phyloP scores from a whole-genome alignment of 306 rosid species.

The Quercus suber region DNA sequence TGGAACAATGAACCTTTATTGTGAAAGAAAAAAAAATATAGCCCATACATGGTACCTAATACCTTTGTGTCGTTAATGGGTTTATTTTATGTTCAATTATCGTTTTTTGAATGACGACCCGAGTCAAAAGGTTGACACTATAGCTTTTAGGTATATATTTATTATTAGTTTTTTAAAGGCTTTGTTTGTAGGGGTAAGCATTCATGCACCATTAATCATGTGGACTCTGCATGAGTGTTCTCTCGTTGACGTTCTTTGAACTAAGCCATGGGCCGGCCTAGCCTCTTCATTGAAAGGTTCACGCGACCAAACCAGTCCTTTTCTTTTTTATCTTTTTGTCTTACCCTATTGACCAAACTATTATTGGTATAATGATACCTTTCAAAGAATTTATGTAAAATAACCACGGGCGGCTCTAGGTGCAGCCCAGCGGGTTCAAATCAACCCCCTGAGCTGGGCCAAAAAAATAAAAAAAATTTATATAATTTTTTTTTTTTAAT shows the following conservation, averaged over 20 bases:
- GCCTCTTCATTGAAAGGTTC: not conserved
- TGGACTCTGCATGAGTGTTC: not conserved
- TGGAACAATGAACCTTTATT: not conserved
- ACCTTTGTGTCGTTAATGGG: not conserved
- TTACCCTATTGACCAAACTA: too few relatives aligned
- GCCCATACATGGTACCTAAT: slow-evolving; percentile 7
- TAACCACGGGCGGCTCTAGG: too few relatives aligned
- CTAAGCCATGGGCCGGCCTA: slow-evolving; percentile 2
- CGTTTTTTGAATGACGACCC: slow-evolving; percentile 1
- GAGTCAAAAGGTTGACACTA: slow-evolving; percentile 9
- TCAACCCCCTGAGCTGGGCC: too few relatives aligned
- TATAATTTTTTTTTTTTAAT: too few relatives aligned
- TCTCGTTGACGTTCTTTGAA: slow-evolving; percentile 23
- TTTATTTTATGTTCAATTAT: not conserved
- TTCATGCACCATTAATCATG: slow-evolving; percentile 28
- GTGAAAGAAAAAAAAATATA: not conserved
- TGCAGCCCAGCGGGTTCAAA: too few relatives aligned
- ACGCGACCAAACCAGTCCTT: not conserved
- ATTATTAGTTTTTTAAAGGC: not conserved
- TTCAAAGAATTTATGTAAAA: too few relatives aligned
- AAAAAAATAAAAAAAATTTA: too few relatives aligned
- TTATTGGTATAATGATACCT: too few relatives aligned
- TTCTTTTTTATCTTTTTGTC: too few relatives aligned
- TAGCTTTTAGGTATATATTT: not conserved
- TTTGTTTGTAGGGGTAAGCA: not conserved